Evolutionary conservation across 2,329 filamentous ascomycete species (phyloP).

Genomic region (Ophiocordyceps sinensis): DNA sequence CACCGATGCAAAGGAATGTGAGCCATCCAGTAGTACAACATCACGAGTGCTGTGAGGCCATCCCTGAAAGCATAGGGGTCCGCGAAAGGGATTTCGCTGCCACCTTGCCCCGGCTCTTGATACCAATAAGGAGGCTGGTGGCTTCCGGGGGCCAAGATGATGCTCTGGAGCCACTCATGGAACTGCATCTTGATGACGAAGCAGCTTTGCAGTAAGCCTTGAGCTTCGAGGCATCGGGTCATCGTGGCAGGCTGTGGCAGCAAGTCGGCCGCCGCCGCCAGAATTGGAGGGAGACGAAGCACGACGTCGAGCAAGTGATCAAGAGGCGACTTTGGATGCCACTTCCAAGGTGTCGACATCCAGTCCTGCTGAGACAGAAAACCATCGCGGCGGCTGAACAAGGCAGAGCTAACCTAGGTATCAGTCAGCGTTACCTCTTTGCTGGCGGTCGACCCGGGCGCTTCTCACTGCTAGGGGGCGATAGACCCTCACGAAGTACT

Average conservation of each 20-base stretch:
- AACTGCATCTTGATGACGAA: constrained; percentile 32
- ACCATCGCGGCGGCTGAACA: constrained; percentile 33
- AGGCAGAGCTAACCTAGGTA: constrained; percentile 27
- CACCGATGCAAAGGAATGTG: constrained; percentile 34
- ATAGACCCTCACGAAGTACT: constrained; percentile 42
- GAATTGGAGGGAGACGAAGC: constrained; percentile 30
- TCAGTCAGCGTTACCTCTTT: background rate
- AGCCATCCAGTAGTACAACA: constrained; percentile 39
- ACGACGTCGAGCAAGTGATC: constrained; percentile 39
- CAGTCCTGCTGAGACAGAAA: constrained; percentile 38
- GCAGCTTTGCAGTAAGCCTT: constrained; percentile 33
- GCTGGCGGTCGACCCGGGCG: background rate
- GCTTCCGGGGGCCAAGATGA: constrained; percentile 11
- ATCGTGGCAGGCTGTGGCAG: constrained; percentile 22
- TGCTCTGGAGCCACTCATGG: constrained; percentile 28
- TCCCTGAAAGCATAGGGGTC: constrained; percentile 30
- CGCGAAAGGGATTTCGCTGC: constrained; percentile 26
- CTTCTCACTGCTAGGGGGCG: constrained; percentile 35
- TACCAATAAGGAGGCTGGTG: constrained; percentile 25
- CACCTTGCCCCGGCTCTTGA: constrained; percentile 14
- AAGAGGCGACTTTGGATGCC: constrained; percentile 33
- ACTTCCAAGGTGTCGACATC: constrained; percentile 35
- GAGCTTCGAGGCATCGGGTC: constrained; percentile 27
- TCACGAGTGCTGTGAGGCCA: constrained; percentile 26
- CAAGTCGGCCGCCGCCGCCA: constrained; percentile 29